These are phyloP conservation scores for Colletotrichum higginsianum DNA, from an alignment of 2,329 filamentous ascomycete species.

Conservation along the genomic window DNA sequence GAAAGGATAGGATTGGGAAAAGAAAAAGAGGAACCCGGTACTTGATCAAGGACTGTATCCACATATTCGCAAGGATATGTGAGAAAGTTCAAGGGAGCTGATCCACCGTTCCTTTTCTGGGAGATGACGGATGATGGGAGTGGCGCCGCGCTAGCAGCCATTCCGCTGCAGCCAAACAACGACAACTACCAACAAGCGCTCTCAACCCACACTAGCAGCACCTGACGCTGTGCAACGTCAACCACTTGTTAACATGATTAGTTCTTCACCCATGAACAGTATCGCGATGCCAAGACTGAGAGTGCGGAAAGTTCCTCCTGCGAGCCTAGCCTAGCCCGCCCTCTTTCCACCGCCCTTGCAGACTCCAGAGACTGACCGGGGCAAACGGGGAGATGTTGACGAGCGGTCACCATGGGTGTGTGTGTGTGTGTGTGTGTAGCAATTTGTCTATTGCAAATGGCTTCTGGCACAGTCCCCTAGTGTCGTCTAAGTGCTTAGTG, in stretches of 20 bases:
- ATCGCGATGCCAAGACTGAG: slow-evolving; percentile 27
- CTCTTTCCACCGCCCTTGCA: slow-evolving; percentile 15
- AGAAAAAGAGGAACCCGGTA: slow-evolving; percentile 40
- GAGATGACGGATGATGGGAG: slow-evolving; percentile 44
- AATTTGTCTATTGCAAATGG: slow-evolving; percentile 20
- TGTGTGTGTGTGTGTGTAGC: no score
- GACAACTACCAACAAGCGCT: slow-evolving; percentile 21
- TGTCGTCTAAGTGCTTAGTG: slow-evolving; percentile 38
- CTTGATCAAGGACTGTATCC: slow-evolving; percentile 36
- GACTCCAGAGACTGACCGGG: not conserved
- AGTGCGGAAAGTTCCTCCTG: slow-evolving; percentile 34
- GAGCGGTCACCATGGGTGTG: slow-evolving; percentile 34
- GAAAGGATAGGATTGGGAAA: not conserved
- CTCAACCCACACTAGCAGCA: slow-evolving; percentile 21
- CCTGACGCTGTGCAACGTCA: slow-evolving; percentile 16
- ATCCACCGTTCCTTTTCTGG: slow-evolving; percentile 42
- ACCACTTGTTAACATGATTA: slow-evolving; percentile 20
- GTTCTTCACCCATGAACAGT: slow-evolving; percentile 14
- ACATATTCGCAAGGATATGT: slow-evolving; percentile 19
- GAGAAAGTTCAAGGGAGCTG: slow-evolving; percentile 26
- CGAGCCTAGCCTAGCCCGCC: slow-evolving; percentile 23
- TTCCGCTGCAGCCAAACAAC: slow-evolving; percentile 42
- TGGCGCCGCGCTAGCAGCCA: slow-evolving; percentile 40
- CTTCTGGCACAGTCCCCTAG: slow-evolving; percentile 31
- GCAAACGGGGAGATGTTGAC: slow-evolving; percentile 29